Base-by-base conservation (phyloP, 2,329 filamentous ascomycete genomes). In the Tolypocladium paradoxum region DNA sequence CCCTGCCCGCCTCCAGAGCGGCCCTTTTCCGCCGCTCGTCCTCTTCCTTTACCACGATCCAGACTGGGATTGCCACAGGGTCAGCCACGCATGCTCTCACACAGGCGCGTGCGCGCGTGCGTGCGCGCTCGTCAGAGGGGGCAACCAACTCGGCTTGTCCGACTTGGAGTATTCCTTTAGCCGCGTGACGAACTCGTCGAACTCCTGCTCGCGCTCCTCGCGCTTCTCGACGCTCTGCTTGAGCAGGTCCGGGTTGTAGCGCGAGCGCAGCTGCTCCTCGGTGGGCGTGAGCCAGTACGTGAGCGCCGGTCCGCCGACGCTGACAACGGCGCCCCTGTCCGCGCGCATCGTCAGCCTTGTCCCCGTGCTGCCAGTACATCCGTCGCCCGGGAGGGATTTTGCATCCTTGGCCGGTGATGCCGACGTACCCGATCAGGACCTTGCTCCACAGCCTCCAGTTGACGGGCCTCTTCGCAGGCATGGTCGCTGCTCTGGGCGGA, bases 171-270 rank as follows among this genome's bases (percentile, higher is more conserved):
- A 89, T 62, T 92, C 82, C 76, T 95, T 96, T 66, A 99, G 71
- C 62, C 85, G 83, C 49, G 66, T 79, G 31, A 96, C 87, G 64
- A 96, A 97, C 53, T 90, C 81, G 65, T 96, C 88, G 62, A 96
- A 96, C 55, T 96, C 90, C 69, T 91, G 79, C 65, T 93, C 83
- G 55, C 81, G 81, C 67, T 87, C 82, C 54, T 85, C 77, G 20
- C 90, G 81, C 54, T 84, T 81, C 69, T 91, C 90, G n/a, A 95
- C 74, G 57, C 88, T 90, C 64, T 87, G 82, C 69, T 88, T 88
- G 66, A 93, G 88, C n/a, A 99, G 79, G 35, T 97, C 93, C 0
- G 92, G 92, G 69, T 92, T 97, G 74, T 97, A 97, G 70, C 79
- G 83, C 74, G 89, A 77, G 76, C 95, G 90, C 43, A 99, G 79